Percentiles rank a stretch among this genome's conserved stretches.
phyloP scores from a whole-genome alignment of 2,329 filamentous ascomycete species.

The Colletotrichum horii region DNA sequence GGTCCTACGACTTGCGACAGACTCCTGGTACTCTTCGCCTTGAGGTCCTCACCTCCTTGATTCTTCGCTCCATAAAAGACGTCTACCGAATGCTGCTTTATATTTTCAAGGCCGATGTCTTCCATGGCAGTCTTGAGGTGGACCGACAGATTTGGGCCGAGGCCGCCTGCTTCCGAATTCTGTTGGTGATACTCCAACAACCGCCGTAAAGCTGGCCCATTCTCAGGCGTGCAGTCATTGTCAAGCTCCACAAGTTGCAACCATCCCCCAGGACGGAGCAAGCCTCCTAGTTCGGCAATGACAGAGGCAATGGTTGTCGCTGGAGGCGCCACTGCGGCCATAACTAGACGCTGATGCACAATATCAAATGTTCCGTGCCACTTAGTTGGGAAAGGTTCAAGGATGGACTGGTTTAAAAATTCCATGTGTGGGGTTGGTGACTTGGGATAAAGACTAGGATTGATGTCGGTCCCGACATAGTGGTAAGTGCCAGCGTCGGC shows the following conservation, averaged over 20 bases:
- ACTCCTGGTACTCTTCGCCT: background rate
- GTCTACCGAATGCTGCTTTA: background rate
- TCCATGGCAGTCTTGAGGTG: background rate
- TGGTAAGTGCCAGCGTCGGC: background rate
- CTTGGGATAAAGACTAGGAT: background rate
- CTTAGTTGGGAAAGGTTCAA: background rate
- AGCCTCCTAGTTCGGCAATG: background rate
- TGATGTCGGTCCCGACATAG: constrained; percentile 9
- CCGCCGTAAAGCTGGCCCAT: background rate
- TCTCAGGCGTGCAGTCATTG: background rate
- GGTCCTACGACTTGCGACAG: background rate
- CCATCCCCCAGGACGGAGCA: constrained; percentile 7
- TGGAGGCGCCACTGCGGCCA: background rate
- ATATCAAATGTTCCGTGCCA: constrained; percentile 1
- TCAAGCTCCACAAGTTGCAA: background rate
- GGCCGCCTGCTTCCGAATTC: background rate
- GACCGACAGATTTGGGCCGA: background rate
- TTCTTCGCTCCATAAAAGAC: background rate
- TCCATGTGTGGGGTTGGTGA: background rate
- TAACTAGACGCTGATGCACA: constrained; percentile 4
- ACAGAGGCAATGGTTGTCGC: background rate
- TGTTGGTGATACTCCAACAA: background rate
- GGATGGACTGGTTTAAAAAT: constrained; percentile 1
- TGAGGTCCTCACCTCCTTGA: background rate
- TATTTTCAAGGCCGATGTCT: background rate